Percentiles rank a stretch among this genome's conserved stretches.
phyloP scores from a whole-genome alignment of 371 early-diverging fungal genomes.

The Basidiobolus meristosporus region DNA sequence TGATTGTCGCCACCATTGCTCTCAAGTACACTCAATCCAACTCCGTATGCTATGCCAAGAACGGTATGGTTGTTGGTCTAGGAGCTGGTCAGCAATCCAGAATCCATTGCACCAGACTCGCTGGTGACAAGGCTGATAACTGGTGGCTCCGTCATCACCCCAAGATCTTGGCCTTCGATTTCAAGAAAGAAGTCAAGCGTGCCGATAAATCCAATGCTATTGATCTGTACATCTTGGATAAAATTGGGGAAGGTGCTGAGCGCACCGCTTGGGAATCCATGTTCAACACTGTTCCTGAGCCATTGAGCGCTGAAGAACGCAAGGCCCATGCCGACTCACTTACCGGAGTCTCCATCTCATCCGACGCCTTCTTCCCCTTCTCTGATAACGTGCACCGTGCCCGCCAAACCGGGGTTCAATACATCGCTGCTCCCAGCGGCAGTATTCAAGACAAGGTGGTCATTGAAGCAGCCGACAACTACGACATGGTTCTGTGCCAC shows the following conservation, averaged over 20 bases:
- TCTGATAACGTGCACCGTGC: conserved; percentile 87
- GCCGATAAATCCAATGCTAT: conserved; percentile 94
- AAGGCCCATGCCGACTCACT: conserved; percentile 50
- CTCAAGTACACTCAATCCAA: conserved; percentile 96
- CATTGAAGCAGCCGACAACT: conserved; percentile 61
- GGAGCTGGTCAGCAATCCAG: conserved; percentile 97
- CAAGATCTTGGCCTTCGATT: conserved; percentile 64
- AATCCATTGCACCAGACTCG: conserved; percentile 93
- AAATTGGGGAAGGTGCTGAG: conserved; percentile 66
- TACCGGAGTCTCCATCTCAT: conserved; percentile 60
- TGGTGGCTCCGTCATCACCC: conserved; percentile 96
- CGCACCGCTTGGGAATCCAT: conserved; percentile 57
- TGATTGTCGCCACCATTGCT: conserved; percentile 91
- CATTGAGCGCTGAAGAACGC: conserved; percentile 63
- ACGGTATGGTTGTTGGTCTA: conserved; percentile 94
- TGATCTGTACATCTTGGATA: conserved; percentile 75
- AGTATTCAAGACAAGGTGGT: conserved; percentile 75
- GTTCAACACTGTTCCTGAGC: conserved; percentile 60
- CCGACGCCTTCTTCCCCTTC: conserved; percentile 98
- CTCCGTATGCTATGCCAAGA: conserved; percentile 93
- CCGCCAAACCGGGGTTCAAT: conserved; percentile 65
- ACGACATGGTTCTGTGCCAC: conserved; percentile 66
- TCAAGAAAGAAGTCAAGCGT: conserved; percentile 75
- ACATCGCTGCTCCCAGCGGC: conserved; percentile 82
- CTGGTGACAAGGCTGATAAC: conserved; percentile 97